Conservation (phyloP, 352 stramenopile genomes). For the Pythium chondricola region DNA sequence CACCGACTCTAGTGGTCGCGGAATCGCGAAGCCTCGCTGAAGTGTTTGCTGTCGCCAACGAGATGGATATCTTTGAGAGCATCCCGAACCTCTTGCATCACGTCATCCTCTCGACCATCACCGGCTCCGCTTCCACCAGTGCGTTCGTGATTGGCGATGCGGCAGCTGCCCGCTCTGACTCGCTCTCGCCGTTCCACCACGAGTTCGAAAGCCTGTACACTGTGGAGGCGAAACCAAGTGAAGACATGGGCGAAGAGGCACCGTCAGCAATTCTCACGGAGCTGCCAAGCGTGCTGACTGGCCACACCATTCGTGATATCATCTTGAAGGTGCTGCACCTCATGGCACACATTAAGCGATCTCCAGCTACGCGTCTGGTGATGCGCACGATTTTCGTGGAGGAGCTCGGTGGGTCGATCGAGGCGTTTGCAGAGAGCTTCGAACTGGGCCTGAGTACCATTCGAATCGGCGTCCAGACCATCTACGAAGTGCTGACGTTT, state of each 20-base stretch:
- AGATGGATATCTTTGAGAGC: constrained; percentile 50
- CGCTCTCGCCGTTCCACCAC: constrained; percentile 6
- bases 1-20: too few relatives aligned
- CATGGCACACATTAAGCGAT: constrained; percentile 64
- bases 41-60: too few relatives aligned
- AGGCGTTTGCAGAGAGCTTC: constrained; percentile 39
- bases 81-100: constrained; percentile 50
- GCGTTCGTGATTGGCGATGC: constrained; percentile 15
- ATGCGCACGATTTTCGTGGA: constrained; percentile 41
- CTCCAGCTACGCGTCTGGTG: constrained; percentile 30
- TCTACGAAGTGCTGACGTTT: constrained; percentile 44
- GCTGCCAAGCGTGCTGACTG: constrained; percentile 49
- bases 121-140: constrained; percentile 17
- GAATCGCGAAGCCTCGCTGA: too few relatives aligned
- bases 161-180: background rate
- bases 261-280: constrained; percentile 48
- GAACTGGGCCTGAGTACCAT: constrained; percentile 30
- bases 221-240: constrained; percentile 6
- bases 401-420: constrained; percentile 34
- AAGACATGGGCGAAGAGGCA: background rate
- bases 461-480: constrained; percentile 34
- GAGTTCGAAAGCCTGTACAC: constrained; percentile 10
- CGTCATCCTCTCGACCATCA: constrained; percentile 63
- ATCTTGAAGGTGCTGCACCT: constrained; percentile 62
- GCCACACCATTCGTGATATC: constrained; percentile 59